Evolutionary conservation across 768 basidiomycete species (phyloP).

Genomic region (Trichaptum fuscoviolaceum): DNA sequence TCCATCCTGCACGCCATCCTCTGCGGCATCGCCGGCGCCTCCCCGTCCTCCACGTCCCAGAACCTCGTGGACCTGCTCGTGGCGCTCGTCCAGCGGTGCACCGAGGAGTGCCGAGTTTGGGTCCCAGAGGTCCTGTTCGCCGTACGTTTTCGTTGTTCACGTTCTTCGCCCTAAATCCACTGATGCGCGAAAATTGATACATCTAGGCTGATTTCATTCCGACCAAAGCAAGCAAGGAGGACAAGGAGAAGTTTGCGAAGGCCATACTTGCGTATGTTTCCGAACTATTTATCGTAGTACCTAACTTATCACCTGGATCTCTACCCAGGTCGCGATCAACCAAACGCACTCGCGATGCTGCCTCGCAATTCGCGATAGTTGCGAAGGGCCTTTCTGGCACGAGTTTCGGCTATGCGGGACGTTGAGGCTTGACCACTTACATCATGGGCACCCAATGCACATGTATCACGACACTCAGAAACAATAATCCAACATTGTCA

Average conservation of each 20-base stretch:
- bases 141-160: conserved; percentile 29
- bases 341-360: conserved; percentile 73
- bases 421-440: conserved; percentile 38
- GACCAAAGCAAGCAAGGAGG: conserved; percentile 66
- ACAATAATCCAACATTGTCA: no score
- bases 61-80: conserved; percentile 83
- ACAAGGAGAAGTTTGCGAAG: conserved; percentile 76
- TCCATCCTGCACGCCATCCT: conserved; percentile 69
- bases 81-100: conserved; percentile 53
- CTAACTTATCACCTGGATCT: background rate
- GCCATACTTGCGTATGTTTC: conserved; percentile 55
- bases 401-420: conserved; percentile 77
- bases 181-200: background rate
- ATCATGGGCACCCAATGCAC: background rate
- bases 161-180: background rate
- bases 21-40: conserved; percentile 75
- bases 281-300: no score
- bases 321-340: conserved; percentile 57
- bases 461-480: background rate
- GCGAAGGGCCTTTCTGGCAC: conserved; percentile 82
- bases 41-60: conserved; percentile 75
- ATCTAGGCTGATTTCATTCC: conserved; percentile 66
- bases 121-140: conserved; percentile 65
- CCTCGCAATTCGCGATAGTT: conserved; percentile 82
- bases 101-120: conserved; percentile 59